Evolutionary conservation across 23 red algal genomes (phyloP).

Genomic region (Rhodosorus marinus): DNA sequence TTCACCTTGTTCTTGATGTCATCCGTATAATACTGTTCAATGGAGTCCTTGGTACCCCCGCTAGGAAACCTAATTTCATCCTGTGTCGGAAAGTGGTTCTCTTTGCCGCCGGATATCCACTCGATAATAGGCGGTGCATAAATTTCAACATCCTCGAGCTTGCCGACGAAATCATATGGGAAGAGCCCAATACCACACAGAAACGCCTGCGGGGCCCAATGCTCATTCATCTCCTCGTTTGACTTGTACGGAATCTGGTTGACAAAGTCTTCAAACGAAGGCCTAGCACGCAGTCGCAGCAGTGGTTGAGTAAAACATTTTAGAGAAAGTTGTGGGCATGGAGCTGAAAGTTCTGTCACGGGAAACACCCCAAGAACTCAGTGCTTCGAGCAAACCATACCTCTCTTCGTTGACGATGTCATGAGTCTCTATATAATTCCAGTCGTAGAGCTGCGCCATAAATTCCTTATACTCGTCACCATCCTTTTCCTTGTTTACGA

Average conservation of each 20-base stretch:
- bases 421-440: no score
- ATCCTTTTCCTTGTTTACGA: constrained; percentile 23
- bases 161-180: constrained; percentile 69
- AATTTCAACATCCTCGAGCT: constrained; percentile 26
- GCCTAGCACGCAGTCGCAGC: no score
- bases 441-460: constrained; percentile 32
- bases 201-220: constrained; percentile 58
- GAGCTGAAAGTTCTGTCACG: no score
- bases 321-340: no score
- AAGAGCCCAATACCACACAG: constrained; percentile 52
- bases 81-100: constrained; percentile 30
- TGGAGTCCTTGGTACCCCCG: constrained; percentile 15
- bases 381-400: no score
- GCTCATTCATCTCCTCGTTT: constrained; percentile 38
- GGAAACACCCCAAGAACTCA: no score
- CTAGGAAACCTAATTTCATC: constrained; percentile 55
- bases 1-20: constrained; percentile 24
- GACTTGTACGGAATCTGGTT: constrained; percentile 19
- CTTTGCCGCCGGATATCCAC: constrained; percentile 9
- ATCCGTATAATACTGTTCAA: constrained; percentile 15
- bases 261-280: no score
- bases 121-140: constrained; percentile 31
- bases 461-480: constrained; percentile 35
- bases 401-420: no score
- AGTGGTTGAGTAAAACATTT: no score